phyloP scores from a whole-genome alignment of 495 filamentous ascomycete species.

The Lophiostoma macrostomum region DNA sequence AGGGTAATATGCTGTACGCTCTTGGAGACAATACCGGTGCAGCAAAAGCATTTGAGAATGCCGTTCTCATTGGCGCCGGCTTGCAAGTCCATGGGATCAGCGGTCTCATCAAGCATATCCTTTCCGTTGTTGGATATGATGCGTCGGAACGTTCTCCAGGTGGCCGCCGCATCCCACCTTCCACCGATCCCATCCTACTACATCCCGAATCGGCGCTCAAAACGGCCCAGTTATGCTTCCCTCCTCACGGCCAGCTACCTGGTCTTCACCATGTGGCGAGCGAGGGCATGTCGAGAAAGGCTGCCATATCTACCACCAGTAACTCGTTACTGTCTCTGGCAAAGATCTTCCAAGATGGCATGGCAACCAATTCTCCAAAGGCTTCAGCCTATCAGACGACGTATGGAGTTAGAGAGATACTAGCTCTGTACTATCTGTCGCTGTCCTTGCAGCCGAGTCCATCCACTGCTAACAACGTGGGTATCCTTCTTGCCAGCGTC shows the following conservation, averaged over 20 bases:
- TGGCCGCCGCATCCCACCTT: slow-evolving; percentile 29
- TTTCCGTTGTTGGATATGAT: slow-evolving; percentile 62
- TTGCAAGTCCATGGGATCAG: slow-evolving; percentile 67
- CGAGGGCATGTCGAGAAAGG: slow-evolving; percentile 68
- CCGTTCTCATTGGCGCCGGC: slow-evolving; percentile 83
- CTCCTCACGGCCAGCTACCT: slow-evolving; percentile 72
- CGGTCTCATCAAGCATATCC: slow-evolving; percentile 76
- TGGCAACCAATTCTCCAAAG: slow-evolving; percentile 69
- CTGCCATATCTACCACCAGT: slow-evolving; percentile 88
- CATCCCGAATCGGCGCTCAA: slow-evolving; percentile 79
- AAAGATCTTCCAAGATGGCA: slow-evolving; percentile 99
- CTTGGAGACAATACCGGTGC: slow-evolving; percentile 80
- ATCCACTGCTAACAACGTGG: slow-evolving; percentile 97
- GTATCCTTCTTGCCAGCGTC: slow-evolving; percentile 90
- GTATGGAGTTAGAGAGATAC: slow-evolving; percentile 83
- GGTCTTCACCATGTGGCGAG: slow-evolving; percentile 70
- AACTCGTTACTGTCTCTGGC: slow-evolving; percentile 93
- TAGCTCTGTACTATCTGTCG: slow-evolving; percentile 94
- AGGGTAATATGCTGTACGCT: slow-evolving; percentile 96
- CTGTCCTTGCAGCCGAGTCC: slow-evolving; percentile 93
- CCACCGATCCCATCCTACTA: slow-evolving; percentile 67
- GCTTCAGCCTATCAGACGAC: slow-evolving; percentile 58
- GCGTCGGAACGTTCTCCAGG: slow-evolving; percentile 22
- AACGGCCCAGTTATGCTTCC: slow-evolving; percentile 82
- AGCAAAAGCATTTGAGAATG: slow-evolving; percentile 90